Base-by-base conservation (phyloP, 2,329 filamentous ascomycete species). In the Phialophora expanda region DNA sequence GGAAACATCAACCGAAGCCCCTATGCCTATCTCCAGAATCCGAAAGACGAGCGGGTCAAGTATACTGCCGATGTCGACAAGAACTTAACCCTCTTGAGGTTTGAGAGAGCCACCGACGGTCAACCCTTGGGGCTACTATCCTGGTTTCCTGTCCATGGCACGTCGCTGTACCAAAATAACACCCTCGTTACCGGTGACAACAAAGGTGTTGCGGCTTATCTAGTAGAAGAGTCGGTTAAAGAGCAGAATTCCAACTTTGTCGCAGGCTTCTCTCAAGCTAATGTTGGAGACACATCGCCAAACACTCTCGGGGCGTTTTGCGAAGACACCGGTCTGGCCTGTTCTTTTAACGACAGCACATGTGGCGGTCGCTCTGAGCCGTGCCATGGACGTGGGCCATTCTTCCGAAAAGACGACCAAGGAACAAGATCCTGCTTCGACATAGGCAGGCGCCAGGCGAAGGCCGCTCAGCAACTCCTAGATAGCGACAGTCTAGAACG, bases 181-280 rank as follows among this genome's bases (percentile, higher is more conserved):
- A 97, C 93, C 0, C 83, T 97, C 14, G 87, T 95, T 58, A 89
- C 93, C 2, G 94, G 92, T n/a, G 94, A 98, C 77, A 98, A 98
- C 81, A 98, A 98, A 79, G 94, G 94, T 12, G 92, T 97, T 6
- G 93, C 94, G 1, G 91, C 93, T 0, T 90, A 90, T 75, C 81
- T 97, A 12, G 89, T 97, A 61, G 94, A 98, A 2, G 78, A 77
- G n/a, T 82, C 86, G 46, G 63, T 71, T 64, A 63, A 60, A 63
- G 30, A 46, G 9, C 44, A 28, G 24, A 72, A 70, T 59, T 58
- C 70, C 1, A 85, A 84, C 9, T 97, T 96, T 72, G 91, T 97
- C 1, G 93, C 93, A 2, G 94, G 92, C 4, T 98, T 97, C 76
- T 95, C 92, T 0, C 94, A 97, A 76, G 87, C 93, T 11, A 97